Percentiles rank a stretch among this genome's conserved stretches.
These are phyloP conservation scores for Keithomyces neogunnii DNA, from an alignment of 2,329 filamentous ascomycete genomes.

Conservation along the genomic window DNA sequence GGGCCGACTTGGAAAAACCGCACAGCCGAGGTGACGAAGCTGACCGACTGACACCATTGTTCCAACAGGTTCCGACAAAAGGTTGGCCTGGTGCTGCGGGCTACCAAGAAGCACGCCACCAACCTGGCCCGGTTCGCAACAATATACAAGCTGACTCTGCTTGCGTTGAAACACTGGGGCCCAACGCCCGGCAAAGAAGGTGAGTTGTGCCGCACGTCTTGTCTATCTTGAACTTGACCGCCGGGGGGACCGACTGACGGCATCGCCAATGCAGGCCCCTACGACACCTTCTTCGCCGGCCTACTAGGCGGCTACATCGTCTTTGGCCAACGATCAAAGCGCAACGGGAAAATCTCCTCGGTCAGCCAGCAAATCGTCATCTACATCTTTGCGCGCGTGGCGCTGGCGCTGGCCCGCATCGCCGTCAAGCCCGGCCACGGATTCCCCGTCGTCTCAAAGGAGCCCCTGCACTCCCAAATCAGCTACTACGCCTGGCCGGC, in stretches of 20 bases:
- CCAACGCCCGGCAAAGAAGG: constrained; percentile 52
- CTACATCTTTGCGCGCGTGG: constrained; percentile 91
- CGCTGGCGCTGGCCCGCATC: constrained; percentile 75
- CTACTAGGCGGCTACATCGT: constrained; percentile 86
- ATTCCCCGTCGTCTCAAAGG: constrained; percentile 40
- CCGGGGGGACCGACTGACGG: constrained; percentile 14
- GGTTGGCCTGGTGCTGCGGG: constrained; percentile 65
- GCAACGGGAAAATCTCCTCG: constrained; percentile 61
- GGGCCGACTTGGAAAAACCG: neutral
- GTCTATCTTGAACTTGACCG: neutral
- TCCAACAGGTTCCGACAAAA: constrained; percentile 62
- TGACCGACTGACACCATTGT: constrained; percentile 10
- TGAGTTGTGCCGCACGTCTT: constrained; percentile 9
- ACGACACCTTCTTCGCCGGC: constrained; percentile 81
- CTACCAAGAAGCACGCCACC: constrained; percentile 80
- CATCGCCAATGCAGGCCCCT: constrained; percentile 40
- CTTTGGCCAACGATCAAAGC: constrained; percentile 62
- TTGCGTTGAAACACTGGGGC: constrained; percentile 59
- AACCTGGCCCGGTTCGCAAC: constrained; percentile 89
- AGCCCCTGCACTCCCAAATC: constrained; percentile 41
- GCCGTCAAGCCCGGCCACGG: constrained; percentile 58
- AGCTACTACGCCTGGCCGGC: constrained; percentile 77
- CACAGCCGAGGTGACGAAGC: neutral
- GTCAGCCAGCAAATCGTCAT: constrained; percentile 97
- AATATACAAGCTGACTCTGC: constrained; percentile 79